Evolutionary conservation across 2,329 filamentous ascomycete species (phyloP).

Genomic region (Fusarium sp.): DNA sequence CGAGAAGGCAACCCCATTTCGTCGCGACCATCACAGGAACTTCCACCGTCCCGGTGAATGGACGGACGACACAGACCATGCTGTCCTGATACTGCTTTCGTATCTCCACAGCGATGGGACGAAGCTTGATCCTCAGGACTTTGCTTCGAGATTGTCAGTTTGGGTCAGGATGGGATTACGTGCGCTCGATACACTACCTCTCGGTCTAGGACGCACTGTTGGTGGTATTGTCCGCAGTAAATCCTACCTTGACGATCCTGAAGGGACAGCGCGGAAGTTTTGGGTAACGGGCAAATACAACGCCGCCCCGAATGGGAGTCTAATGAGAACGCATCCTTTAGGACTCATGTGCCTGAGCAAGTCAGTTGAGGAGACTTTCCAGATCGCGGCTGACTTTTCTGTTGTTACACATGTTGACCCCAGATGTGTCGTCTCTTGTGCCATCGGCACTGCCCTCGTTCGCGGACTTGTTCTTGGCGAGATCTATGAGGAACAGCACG

Average conservation of each 20-base stretch:
- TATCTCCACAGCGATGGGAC: slow-evolving; percentile 60
- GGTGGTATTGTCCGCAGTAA: slow-evolving; percentile 57
- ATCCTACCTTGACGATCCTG: slow-evolving; percentile 57
- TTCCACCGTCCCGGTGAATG: slow-evolving; percentile 59
- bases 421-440: slow-evolving; percentile 63
- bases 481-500: slow-evolving; percentile 53
- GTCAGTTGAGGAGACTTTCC: slow-evolving; percentile 58
- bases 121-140: slow-evolving; percentile 54
- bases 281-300: slow-evolving; percentile 58
- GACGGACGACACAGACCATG: slow-evolving; percentile 69
- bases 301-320: slow-evolving; percentile 63
- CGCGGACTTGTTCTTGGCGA: slow-evolving; percentile 61
- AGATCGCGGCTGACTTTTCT: slow-evolving; percentile 57
- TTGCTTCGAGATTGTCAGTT: slow-evolving; percentile 59
- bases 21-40: slow-evolving; percentile 60
- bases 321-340: slow-evolving; percentile 66
- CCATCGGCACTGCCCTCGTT: slow-evolving; percentile 60
- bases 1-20: slow-evolving; percentile 56
- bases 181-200: slow-evolving; percentile 60
- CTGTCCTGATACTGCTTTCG: slow-evolving; percentile 62
- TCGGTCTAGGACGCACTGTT: slow-evolving; percentile 63
- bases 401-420: slow-evolving; percentile 64
- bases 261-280: slow-evolving; percentile 53
- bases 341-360: slow-evolving; percentile 61
- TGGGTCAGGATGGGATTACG: slow-evolving; percentile 63